These are phyloP conservation scores for Lyophyllum decastes DNA, from an alignment of 768 basidiomycete species.

Conservation along the genomic window DNA sequence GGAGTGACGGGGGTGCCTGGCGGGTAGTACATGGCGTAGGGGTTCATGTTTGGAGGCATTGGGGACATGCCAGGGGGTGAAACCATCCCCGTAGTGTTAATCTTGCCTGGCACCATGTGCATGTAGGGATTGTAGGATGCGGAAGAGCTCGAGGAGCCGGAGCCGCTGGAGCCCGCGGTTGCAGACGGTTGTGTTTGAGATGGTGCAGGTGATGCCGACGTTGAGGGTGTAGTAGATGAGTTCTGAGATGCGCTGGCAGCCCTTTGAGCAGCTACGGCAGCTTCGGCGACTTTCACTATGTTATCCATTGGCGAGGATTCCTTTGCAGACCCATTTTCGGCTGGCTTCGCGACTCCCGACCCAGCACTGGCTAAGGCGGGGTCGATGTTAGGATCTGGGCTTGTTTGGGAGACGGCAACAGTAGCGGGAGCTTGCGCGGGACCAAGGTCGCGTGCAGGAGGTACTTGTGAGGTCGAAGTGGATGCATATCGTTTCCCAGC, in stretches of 20 bases:
- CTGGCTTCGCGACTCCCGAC: background rate
- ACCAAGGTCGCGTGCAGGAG: background rate
- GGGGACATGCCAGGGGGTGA: constrained; percentile 9
- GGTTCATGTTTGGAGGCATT: constrained; percentile 35
- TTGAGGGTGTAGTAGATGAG: background rate
- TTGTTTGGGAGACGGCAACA: background rate
- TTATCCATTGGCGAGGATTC: constrained; percentile 30
- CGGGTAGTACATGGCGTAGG: constrained; percentile 45
- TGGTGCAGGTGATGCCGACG: constrained; percentile 9
- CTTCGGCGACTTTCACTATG: constrained; percentile 39
- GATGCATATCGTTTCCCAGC: background rate
- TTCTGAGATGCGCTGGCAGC: constrained; percentile 16
- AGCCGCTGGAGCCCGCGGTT: constrained; percentile 3
- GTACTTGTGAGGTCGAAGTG: constrained; percentile 1
- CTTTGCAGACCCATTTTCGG: constrained; percentile 2
- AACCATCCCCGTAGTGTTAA: constrained; percentile 24
- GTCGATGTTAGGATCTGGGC: constrained; percentile 16
- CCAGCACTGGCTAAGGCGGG: constrained; percentile 14
- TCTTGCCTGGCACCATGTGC: constrained; percentile 13
- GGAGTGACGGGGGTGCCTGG: constrained; percentile 41
- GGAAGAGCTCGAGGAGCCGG: constrained; percentile 16
- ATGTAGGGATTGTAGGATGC: constrained; percentile 26
- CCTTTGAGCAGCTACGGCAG: constrained; percentile 34
- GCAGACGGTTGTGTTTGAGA: constrained; percentile 5
- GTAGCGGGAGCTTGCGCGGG: background rate